Percentiles rank a stretch among this genome's conserved stretches.
Evolutionary conservation across 257 asterid genomes (phyloP).

Genomic region (Solanum virginianum): DNA sequence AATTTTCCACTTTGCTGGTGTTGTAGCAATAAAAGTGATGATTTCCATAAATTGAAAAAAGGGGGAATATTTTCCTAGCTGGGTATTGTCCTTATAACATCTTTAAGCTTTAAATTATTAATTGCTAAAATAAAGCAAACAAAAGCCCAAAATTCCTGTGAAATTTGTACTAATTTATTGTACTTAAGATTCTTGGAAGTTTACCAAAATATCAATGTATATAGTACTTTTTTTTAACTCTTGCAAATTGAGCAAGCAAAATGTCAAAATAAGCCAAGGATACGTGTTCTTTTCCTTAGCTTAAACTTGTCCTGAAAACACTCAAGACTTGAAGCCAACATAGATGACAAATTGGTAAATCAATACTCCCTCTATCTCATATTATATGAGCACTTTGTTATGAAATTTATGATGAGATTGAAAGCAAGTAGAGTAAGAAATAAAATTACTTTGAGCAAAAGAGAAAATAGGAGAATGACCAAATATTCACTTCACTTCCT

Average conservation of each 20-base stretch:
- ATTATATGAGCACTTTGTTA: too few species aligned
- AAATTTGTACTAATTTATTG: not conserved
- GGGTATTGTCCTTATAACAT: not conserved
- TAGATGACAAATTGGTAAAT: too few species aligned
- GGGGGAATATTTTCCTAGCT: not conserved
- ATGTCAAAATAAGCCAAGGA: not conserved
- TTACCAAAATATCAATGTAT: not conserved
- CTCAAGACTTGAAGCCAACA: too few species aligned
- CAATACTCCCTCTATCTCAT: too few species aligned
- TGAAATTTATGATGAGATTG: too few species aligned
- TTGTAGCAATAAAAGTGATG: not conserved
- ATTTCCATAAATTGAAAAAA: not conserved
- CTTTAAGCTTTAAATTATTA: not conserved
- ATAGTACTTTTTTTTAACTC: not conserved
- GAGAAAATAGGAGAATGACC: too few species aligned
- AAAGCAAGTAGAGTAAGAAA: too few species aligned
- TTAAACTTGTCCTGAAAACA: not conserved
- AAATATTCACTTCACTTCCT: too few species aligned
- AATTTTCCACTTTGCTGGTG: not conserved
- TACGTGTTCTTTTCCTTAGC: not conserved
- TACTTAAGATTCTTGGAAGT: not conserved
- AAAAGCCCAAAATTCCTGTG: not conserved
- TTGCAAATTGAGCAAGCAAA: not conserved
- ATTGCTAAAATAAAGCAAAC: not conserved
- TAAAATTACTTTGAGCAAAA: too few species aligned